A percentile compares a stretch with the other conserved stretches of the same genome.
Evolutionary conservation across 169 alveolate genomes (phyloP).

Genomic region (Plasmodium cynomolgi): DNA sequence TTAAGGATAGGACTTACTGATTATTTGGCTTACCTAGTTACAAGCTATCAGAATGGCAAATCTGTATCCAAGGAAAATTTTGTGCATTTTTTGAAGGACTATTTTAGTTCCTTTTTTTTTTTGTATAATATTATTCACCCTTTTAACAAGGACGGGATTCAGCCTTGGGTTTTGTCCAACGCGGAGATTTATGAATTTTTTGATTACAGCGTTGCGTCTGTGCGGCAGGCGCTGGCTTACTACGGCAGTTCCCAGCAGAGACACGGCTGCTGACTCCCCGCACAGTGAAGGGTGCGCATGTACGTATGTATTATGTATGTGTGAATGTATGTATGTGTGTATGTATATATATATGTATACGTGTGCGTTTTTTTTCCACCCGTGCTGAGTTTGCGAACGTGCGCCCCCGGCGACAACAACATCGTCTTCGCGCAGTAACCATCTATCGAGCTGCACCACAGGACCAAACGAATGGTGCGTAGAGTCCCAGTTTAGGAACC

Average conservation of each 20-base stretch:
- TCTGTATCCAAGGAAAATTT: neutral
- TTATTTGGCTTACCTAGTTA: neutral
- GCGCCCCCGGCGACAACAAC: neutral
- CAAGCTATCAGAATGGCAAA: neutral
- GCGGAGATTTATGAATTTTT: conserved; percentile 54
- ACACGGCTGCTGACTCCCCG: neutral
- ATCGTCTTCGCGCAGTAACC: neutral
- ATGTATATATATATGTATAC: neutral
- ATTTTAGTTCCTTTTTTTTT: conserved; percentile 48
- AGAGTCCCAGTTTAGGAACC: neutral
- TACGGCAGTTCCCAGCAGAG: conserved; percentile 36
- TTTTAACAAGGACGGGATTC: conserved; percentile 65
- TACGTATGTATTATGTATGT: neutral
- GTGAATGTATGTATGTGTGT: neutral
- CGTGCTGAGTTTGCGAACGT: neutral
- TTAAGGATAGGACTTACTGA: conserved; percentile 29
- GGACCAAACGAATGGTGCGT: neutral
- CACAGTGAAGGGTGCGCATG: neutral
- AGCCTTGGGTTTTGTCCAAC: conserved; percentile 60
- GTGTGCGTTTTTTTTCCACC: neutral
- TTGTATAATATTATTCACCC: conserved; percentile 43
- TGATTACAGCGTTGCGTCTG: conserved; percentile 15
- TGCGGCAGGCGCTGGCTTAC: conserved; percentile 26
- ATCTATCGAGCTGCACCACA: neutral
- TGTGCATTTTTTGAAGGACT: conserved; percentile 10